Base-by-base conservation (phyloP, 1,139 yeast genomes). In the Kurtzmaniella quercitrusa region DNA sequence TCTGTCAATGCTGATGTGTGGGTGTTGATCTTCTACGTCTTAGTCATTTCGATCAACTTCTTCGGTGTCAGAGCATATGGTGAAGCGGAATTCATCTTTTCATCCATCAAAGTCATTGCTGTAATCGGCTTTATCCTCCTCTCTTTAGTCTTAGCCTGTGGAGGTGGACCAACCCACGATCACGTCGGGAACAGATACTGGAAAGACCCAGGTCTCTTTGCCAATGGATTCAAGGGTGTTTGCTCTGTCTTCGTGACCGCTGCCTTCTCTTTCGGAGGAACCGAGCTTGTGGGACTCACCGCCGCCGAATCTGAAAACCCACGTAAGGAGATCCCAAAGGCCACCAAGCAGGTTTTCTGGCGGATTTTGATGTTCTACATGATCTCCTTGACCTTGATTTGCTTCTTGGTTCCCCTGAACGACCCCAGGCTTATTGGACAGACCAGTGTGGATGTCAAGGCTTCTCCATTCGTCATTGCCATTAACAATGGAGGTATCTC, bases 381-480 rank as follows among this genome's bases (percentile, higher is more conserved):
- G 59, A 62, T 63, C 1, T 61, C 68, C 1, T 54, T 64, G 44
- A 61, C 66, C 14, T 53, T 64, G 45, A 62, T 65, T 43, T 59
- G 66, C 19, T 64, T 63, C 45, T 56, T 65, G 52, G 68, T 65
- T 8, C 66, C 68, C 11, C 69, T 58, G 48, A 53, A 58, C 47
- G 65, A 65, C 39, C 37, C 24, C 7, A 41, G 44, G 37, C 43
- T 51, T 14, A 37, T 42, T 46, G 70, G 73, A 45, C 58, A 70
- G 21, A 62, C 73, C 2, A 62, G 70, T 34, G 76, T 66, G 27
- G 79, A 76, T 55, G 79, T 79, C 18, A 62, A 78, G 10, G 78
- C 82, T 19, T 79, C 84, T 27, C 84, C 85, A 12, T 80, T 79
- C 51, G 85, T 81, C 45, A 75, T 80, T 59, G 83, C 85, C 37